Base-by-base conservation (phyloP, 306 rosid genomes). In the Castanospermum australe region DNA sequence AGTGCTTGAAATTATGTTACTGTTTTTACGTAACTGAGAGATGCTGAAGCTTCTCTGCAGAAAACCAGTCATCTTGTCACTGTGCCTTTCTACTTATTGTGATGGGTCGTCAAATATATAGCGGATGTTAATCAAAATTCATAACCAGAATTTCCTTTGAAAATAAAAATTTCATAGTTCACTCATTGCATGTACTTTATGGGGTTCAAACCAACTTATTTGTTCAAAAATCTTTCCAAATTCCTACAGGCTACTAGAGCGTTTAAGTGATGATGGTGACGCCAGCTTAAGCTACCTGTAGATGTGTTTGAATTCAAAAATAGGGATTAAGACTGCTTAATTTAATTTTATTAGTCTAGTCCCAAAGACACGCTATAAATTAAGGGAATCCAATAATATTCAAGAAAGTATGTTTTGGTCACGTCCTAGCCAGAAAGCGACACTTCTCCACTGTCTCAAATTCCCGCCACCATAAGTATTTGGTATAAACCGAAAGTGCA, bases 191-290 rank as follows among this genome's bases (percentile, higher is more conserved):
- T 73, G 11, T 5, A 59, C 72, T 76, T 86, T 22, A 50, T 68
- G 77, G 36, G 52, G 62, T 83, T 76, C 70, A 79, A 71, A 82
- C 35, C 18, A 39, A 57, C 68, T 50, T 60, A 67, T 79, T 47
- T 81, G 75, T 73, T 73, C 79, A 72, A 48, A 83, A 82, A 55
- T 75, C 54, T 78, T 75, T 38, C 76, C 59, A 60, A 79, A 24
- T 79, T 77, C 56, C 42, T 39, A 70, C 6, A n/a, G n/a, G n/a
- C n/a, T n/a, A n/a, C n/a, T n/a, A n/a, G n/a, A 62, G 70, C 45
- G 35, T 42, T 64, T 71, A 78, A 52, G 81, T 66, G 86, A 69
- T 83, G 89, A 85, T 72, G 85, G 68, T 63, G 79, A 83, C 83
- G 39, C 65, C 81, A 33, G 32, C 77, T 39, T 65, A 72, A 67